Base-by-base conservation (phyloP, 1,139 yeast genomes). In the Kazachstania sp. region DNA sequence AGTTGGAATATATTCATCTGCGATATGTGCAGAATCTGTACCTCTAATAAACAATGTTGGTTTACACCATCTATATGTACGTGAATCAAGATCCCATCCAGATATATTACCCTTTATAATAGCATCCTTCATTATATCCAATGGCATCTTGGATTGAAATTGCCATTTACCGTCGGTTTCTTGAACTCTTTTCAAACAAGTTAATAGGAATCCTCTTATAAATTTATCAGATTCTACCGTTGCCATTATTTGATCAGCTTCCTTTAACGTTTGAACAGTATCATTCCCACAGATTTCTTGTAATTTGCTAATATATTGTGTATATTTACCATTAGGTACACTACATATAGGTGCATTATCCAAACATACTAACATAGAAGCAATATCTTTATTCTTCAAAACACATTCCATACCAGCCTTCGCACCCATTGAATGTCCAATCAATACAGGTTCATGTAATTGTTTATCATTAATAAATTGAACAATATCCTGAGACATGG, bases 361-460 rank as follows among this genome's bases (percentile, higher is more conserved):
- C 4, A 92, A 95, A 3, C 92, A 71, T 6, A 92, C 77, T 40
- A 88, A 58, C 69, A 81, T 74, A 32, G 77, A 71, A 3, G 83
- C 81, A 20, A 82, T 57, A 1, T 78, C 76, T 0, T 95, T 95
- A 23, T 78, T 71, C 45, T 87, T 72, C 51, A 92, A 70, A 0
- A 90, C 83, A 4, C 86, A 71, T 0, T 92, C 87, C 97, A 92
- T 90, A 3, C 85, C 96, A 0, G 90, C 77, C 61, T 92, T 92
- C 9, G 96, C 97, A 6, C 98, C 98, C 97, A 92, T 88, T 0
- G 97, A 88, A 65, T 90, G 97, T 1, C 98, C 98, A 26, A 92
- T 72, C 20, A 92, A 54, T 18, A 86, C 78, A 0, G 94, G 86
- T 37, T 56, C 54, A 9, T 36, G 69, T 12, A 81, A 53, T 0